These are phyloP conservation scores for Smallanthus sonchifolius DNA, from an alignment of 129 eudicot genomes.

Conservation along the genomic window DNA sequence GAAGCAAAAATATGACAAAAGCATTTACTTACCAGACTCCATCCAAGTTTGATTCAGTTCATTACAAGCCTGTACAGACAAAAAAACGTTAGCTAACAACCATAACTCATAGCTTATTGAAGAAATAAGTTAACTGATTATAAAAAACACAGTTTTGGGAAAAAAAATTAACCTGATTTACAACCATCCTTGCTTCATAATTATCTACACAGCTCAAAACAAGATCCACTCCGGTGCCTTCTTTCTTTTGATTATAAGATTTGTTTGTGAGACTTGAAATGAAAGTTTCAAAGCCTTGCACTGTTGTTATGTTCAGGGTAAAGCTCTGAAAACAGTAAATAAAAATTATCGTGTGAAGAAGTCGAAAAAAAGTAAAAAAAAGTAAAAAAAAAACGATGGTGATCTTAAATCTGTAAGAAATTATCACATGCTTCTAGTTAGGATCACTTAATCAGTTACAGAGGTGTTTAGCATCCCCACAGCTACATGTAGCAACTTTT, in stretches of 20 bases:
- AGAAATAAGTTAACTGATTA: neutral
- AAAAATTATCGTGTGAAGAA: neutral
- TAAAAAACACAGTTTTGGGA: neutral
- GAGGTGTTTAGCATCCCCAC: neutral
- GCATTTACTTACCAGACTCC: constrained; percentile 76
- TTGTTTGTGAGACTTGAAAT: constrained; percentile 77
- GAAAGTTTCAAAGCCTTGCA: constrained; percentile 92
- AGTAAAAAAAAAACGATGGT: too few relatives aligned
- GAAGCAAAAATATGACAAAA: neutral
- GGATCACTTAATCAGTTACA: constrained; percentile 2
- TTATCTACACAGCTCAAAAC: constrained; percentile 97
- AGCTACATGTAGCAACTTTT: neutral
- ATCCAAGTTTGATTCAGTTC: constrained; percentile 96
- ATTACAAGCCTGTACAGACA: constrained; percentile 81
- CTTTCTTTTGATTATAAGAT: constrained; percentile 52
- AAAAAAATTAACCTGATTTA: constrained; percentile 69
- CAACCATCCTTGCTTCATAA: constrained; percentile 99
- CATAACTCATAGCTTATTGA: neutral
- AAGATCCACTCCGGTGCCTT: constrained; percentile 88
- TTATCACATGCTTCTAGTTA: neutral
- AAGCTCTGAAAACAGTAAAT: constrained; percentile 61
- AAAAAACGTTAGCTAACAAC: constrained; percentile 19
- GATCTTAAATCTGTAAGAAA: constrained; percentile 1
- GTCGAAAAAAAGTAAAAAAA: neutral
- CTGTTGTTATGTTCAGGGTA: constrained; percentile 92